A percentile compares a stretch with the other conserved stretches of the same genome.
Evolutionary conservation across 2,329 filamentous ascomycete genomes (phyloP).

Genomic region (Raffaelea albimanens): DNA sequence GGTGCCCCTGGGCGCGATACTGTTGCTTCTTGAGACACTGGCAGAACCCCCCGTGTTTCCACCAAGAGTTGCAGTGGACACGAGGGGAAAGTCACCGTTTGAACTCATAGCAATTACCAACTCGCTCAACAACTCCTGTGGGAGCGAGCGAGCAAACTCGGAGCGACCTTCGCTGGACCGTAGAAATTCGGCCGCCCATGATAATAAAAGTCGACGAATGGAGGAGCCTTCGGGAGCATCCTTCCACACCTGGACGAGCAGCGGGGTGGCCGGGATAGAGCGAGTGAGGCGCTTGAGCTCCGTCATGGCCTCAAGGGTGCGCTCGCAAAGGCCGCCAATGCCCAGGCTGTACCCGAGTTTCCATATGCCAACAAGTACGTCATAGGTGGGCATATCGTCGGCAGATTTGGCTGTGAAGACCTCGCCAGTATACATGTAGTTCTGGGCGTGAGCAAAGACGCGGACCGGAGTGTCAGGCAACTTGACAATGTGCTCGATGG

Average conservation of each 20-base stretch:
- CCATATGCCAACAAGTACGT: conserved; percentile 45
- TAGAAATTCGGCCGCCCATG: conserved; percentile 57
- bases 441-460: conserved; percentile 45
- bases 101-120: conserved; percentile 54
- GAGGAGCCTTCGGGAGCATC: conserved; percentile 52
- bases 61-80: too few relatives aligned
- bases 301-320: conserved; percentile 46
- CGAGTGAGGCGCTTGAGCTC: conserved; percentile 43
- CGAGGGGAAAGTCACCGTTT: conserved; percentile 1
- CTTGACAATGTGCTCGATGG: conserved; percentile 39
- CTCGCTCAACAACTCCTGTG: conserved; percentile 53
- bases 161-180: conserved; percentile 43
- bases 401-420: conserved; percentile 29
- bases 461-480: conserved; percentile 38
- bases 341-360: conserved; percentile 43
- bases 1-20: too few relatives aligned
- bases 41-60: conserved; percentile 18
- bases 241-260: conserved; percentile 53
- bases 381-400: conserved; percentile 38
- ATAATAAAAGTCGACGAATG: conserved; percentile 47
- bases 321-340: conserved; percentile 46
- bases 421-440: conserved; percentile 42
- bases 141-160: conserved; percentile 51
- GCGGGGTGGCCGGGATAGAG: conserved; percentile 46
- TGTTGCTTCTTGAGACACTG: not conserved